phyloP scores from a whole-genome alignment of 108 stramenopile species.

The Pseudonitzschia pungens region DNA sequence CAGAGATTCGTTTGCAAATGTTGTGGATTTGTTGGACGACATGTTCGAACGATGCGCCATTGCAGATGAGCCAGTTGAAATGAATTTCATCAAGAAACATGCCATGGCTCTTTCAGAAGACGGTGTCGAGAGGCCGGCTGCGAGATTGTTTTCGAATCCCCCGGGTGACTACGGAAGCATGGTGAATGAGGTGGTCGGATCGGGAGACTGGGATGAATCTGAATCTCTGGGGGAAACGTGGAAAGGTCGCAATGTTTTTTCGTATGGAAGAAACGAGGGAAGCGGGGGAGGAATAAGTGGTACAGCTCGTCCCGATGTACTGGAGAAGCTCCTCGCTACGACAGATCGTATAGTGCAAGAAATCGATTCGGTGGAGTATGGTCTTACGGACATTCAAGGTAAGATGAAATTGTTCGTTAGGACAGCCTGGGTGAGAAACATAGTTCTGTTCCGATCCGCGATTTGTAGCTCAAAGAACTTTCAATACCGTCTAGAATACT shows the following conservation, averaged over 20 bases:
- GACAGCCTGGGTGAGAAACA: not conserved
- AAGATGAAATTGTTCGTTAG: not conserved
- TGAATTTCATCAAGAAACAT: conserved; percentile 84
- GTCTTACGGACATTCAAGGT: conserved; percentile 79
- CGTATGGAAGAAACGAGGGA: conserved; percentile 75
- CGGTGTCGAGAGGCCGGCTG: conserved; percentile 72
- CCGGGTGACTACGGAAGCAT: conserved; percentile 71
- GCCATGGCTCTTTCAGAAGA: conserved; percentile 48
- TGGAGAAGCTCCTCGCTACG: conserved; percentile 68
- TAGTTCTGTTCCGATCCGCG: not conserved
- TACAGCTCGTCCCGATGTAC: conserved; percentile 65
- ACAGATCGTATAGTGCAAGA: conserved; percentile 88
- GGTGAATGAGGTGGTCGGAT: conserved; percentile 83
- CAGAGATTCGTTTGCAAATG: conserved; percentile 85
- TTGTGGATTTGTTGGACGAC: conserved; percentile 85
- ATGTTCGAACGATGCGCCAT: conserved; percentile 71
- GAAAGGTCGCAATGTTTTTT: conserved; percentile 69
- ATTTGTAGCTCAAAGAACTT: not conserved
- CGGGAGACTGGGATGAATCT: conserved; percentile 83
- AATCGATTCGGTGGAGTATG: conserved; percentile 87
- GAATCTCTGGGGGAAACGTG: conserved; percentile 80
- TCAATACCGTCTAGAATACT: conserved; percentile 44
- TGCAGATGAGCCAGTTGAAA: conserved; percentile 57
- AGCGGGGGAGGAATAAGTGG: conserved; percentile 44
- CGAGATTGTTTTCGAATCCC: conserved; percentile 81